Conservation (phyloP, 2,329 filamentous ascomycete species). For the Ophiostoma novo-ulmi region DNA sequence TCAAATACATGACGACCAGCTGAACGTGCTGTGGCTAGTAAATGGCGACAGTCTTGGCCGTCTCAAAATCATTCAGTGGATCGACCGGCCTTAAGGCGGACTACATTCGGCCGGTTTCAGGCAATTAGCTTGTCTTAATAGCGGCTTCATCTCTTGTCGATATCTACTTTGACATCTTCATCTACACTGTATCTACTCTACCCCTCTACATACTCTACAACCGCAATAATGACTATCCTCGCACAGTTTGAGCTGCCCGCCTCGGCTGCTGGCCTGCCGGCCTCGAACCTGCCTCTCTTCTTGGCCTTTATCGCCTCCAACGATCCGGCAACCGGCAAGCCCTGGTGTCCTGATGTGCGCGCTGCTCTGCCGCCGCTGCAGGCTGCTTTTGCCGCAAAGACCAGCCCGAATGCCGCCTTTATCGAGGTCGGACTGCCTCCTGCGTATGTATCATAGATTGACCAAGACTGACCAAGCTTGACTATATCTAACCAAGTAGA, state of each 20-base stretch:
- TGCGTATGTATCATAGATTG: background rate
- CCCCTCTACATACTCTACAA: background rate
- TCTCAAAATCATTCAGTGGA: background rate
- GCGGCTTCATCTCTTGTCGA: background rate
- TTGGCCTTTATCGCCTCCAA: constrained; percentile 6
- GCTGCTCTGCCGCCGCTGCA: constrained; percentile 2
- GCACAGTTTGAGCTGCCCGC: constrained; percentile 7
- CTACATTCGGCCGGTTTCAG: background rate
- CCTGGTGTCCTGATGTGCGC: constrained; percentile 6
- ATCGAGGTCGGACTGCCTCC: background rate
- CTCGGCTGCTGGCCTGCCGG: constrained; percentile 9
- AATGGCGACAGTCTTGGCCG: constrained; percentile 1
- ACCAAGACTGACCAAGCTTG: background rate
- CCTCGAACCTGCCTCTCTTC: background rate
- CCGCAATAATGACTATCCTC: background rate
- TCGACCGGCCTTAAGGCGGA: background rate
- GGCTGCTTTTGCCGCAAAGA: constrained; percentile 6
- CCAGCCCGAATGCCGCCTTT: background rate
- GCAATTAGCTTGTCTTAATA: background rate
- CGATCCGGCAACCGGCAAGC: constrained; percentile 12
- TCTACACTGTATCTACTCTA: background rate
- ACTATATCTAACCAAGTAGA: background rate
- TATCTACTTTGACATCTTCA: background rate
- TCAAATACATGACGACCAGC: background rate
- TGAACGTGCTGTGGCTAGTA: background rate